Percentiles rank a stretch among this genome's conserved stretches.
phyloP scores from a whole-genome alignment of 169 alveolate genomes.

The Plasmodium chabaudi region DNA sequence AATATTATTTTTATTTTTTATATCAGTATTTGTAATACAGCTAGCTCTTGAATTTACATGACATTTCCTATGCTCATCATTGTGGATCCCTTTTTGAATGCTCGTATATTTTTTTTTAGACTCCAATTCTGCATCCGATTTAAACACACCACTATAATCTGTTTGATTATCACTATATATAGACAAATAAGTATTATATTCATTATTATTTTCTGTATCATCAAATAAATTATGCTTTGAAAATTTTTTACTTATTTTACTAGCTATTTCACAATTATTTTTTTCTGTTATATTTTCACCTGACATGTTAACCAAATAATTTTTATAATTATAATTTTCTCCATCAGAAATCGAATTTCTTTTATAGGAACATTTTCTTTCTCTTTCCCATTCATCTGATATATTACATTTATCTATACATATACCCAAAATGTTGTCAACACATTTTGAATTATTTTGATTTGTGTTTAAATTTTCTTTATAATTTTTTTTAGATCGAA shows the following conservation, averaged over 20 bases:
- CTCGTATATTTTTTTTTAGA: background rate
- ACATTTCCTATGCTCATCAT: too few relatives aligned
- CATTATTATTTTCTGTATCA: background rate
- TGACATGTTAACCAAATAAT: background rate
- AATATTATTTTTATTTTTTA: background rate
- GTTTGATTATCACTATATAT: background rate
- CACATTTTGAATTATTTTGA: background rate
- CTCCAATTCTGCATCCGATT: slow-evolving; percentile 40
- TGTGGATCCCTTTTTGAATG: background rate
- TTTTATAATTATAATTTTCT: slow-evolving; percentile 32
- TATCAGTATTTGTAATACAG: too few relatives aligned
- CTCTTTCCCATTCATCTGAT: background rate
- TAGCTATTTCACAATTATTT: background rate
- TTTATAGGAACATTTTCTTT: slow-evolving; percentile 8
- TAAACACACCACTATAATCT: slow-evolving; percentile 18
- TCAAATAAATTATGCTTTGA: background rate
- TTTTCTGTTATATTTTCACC: background rate
- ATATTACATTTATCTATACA: background rate
- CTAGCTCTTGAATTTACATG: too few relatives aligned
- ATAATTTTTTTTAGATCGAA: slow-evolving; percentile 1
- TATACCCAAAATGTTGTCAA: background rate
- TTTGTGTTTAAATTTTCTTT: background rate
- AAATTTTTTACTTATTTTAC: background rate
- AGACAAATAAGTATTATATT: background rate
- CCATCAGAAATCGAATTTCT: slow-evolving; percentile 71